Evolutionary conservation across 1,284 basidiomycete genomes (phyloP).

Genomic region (Athelia sp.): DNA sequence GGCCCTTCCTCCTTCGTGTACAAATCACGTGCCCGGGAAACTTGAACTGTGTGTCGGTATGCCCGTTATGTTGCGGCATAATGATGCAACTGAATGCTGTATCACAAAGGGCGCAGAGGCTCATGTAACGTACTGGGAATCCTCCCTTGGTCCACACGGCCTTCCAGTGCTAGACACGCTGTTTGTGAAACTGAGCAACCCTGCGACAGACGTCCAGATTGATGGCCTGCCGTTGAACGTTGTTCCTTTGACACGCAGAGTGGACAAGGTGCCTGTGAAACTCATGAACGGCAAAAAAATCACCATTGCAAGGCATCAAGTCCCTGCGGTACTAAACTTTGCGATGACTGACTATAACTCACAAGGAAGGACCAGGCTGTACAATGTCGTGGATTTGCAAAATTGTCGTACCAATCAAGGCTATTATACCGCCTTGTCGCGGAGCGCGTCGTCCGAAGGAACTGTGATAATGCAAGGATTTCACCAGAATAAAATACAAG

Average conservation of each 20-base stretch:
- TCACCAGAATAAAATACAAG: conserved; percentile 15
- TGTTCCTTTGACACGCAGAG: conserved; percentile 23
- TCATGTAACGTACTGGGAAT: conserved; percentile 26
- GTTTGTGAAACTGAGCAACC: conserved; percentile 21
- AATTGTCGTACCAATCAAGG: conserved; percentile 23
- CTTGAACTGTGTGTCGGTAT: conserved; percentile 31
- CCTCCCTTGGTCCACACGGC: conserved; percentile 6
- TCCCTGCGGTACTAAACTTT: conserved; percentile 32
- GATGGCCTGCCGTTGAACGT: conserved; percentile 32
- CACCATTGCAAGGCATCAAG: conserved; percentile 23
- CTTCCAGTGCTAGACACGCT: conserved; percentile 18
- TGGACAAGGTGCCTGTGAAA: conserved; percentile 5
- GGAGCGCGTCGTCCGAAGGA: conserved; percentile 20
- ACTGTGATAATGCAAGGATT: conserved; percentile 29
- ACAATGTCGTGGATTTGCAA: conserved; percentile 28
- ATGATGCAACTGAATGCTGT: conserved; percentile 31
- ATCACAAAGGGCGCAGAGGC: conserved; percentile 38
- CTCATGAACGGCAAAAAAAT: conserved; percentile 22
- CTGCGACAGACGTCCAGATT: conserved; percentile 23
- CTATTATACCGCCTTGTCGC: conserved; percentile 31
- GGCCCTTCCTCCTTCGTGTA: conserved; percentile 15
- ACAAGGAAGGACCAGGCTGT: conserved; percentile 30
- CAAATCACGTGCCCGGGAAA: conserved; percentile 21
- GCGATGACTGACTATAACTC: conserved; percentile 36
- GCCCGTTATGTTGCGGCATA: conserved; percentile 33